phyloP scores from a whole-genome alignment of 75 land plant species.

The Picea sitchensis region DNA sequence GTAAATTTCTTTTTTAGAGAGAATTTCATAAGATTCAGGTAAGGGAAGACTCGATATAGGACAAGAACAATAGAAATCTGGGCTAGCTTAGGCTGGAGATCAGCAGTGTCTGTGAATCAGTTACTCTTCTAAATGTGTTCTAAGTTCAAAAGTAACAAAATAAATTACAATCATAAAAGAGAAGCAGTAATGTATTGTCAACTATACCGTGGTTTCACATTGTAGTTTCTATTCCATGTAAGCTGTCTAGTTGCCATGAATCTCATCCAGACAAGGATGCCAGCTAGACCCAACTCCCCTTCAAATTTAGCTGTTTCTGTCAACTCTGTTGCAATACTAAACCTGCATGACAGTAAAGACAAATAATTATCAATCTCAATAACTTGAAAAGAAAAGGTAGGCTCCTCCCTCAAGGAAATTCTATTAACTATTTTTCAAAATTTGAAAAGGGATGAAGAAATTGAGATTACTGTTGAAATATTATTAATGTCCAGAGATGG shows the following conservation, averaged over 20 bases:
- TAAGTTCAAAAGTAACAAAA: no score
- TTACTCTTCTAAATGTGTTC: neutral
- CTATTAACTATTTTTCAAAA: neutral
- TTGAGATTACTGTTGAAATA: neutral
- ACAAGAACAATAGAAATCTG: neutral
- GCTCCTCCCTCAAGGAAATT: neutral
- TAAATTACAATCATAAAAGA: neutral
- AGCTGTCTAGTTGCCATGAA: constrained; percentile 60
- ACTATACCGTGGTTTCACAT: constrained; percentile 59
- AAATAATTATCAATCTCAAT: neutral
- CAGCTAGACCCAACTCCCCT: constrained; percentile 51
- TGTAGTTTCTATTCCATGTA: constrained; percentile 63
- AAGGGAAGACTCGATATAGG: no score
- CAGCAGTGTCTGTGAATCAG: neutral
- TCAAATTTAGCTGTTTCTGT: constrained; percentile 39
- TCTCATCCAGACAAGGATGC: constrained; percentile 67
- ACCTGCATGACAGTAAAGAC: constrained; percentile 24
- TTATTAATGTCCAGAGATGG: neutral
- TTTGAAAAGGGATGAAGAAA: neutral
- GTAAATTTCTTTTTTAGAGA: neutral
- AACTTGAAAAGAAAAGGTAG: neutral
- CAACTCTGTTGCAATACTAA: constrained; percentile 58
- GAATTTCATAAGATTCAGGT: neutral
- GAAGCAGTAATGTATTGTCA: neutral
- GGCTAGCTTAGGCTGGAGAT: neutral